These are phyloP conservation scores for Meyerozyma smithsonii DNA, from an alignment of 1,139 yeast species.

Conservation along the genomic window DNA sequence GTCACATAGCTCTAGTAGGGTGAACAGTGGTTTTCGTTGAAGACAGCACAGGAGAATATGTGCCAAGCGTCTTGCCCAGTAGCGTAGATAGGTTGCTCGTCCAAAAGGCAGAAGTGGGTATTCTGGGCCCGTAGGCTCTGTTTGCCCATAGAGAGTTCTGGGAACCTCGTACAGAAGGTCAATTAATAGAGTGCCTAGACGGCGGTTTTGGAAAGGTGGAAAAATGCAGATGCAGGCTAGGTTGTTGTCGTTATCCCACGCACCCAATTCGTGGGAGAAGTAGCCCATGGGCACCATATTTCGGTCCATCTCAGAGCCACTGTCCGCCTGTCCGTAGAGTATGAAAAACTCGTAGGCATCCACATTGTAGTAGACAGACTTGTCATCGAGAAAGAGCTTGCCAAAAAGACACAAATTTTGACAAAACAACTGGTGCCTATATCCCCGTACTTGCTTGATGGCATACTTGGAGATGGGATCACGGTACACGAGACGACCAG, in stretches of 20 bases:
- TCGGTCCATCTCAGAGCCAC: constrained; percentile 5
- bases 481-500: constrained; percentile 68
- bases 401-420: constrained; percentile 84
- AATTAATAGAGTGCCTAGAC: constrained; percentile 73
- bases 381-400: constrained; percentile 84
- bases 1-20: constrained; percentile 50
- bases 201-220: constrained; percentile 84
- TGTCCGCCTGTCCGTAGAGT: constrained; percentile 42
- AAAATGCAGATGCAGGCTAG: constrained; percentile 86
- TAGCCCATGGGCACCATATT: constrained; percentile 71
- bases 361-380: constrained; percentile 77
- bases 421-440: constrained; percentile 58
- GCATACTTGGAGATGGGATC: constrained; percentile 44
- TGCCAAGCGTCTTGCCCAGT: constrained; percentile 58
- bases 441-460: constrained; percentile 66
- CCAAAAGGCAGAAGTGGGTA: constrained; percentile 86
- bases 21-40: constrained; percentile 20
- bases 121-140: constrained; percentile 76
- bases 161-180: constrained; percentile 81
- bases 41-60: constrained; percentile 12
- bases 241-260: constrained; percentile 78
- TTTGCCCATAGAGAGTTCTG: constrained; percentile 40
- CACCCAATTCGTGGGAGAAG: constrained; percentile 79
- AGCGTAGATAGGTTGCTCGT: constrained; percentile 61
- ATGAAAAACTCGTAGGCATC: constrained; percentile 79